Percentiles rank a stretch among this genome's conserved stretches.
phyloP scores from a whole-genome alignment of 768 basidiomycete species.

The Suillus fuscotomentosus region DNA sequence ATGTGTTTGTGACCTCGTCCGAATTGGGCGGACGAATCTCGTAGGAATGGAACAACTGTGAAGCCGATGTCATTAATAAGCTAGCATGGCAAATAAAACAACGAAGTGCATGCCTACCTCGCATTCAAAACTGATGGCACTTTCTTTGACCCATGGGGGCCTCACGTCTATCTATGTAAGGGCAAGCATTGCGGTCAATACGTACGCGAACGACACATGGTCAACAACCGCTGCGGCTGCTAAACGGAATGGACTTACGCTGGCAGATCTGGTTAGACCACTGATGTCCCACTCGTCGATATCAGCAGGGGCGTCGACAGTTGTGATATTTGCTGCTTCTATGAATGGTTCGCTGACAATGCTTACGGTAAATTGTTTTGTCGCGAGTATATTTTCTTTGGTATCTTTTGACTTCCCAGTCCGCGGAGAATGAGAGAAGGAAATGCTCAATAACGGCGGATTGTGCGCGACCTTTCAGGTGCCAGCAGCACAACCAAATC shows the following conservation, averaged over 20 bases:
- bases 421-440: slow-evolving; percentile 46
- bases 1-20: slow-evolving; percentile 38
- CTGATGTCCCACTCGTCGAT: slow-evolving; percentile 61
- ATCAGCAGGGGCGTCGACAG: slow-evolving; percentile 52
- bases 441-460: slow-evolving; percentile 66
- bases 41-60: slow-evolving; percentile 48
- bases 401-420: slow-evolving; percentile 51
- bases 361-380: slow-evolving; percentile 69
- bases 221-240: slow-evolving; percentile 8
- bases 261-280: slow-evolving; percentile 52
- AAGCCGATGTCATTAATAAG: slow-evolving; percentile 19
- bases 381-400: slow-evolving; percentile 59
- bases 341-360: slow-evolving; percentile 67
- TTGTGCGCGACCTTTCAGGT: slow-evolving; percentile 51
- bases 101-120: slow-evolving; percentile 40
- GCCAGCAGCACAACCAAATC: neutral
- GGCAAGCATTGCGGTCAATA: slow-evolving; percentile 11
- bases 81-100: slow-evolving; percentile 12
- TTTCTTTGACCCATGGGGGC: slow-evolving; percentile 55
- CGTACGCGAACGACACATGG: slow-evolving; percentile 8
- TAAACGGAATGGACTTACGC: slow-evolving; percentile 38
- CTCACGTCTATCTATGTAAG: slow-evolving; percentile 42
- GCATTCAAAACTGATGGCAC: slow-evolving; percentile 61
- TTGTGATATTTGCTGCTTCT: slow-evolving; percentile 55
- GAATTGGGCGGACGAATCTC: slow-evolving; percentile 43